Evolutionary conservation across 495 filamentous ascomycete genomes (phyloP), one percentile per base, ranked within the genome.

Genomic region (Aspergillus mulundensis): DNA sequence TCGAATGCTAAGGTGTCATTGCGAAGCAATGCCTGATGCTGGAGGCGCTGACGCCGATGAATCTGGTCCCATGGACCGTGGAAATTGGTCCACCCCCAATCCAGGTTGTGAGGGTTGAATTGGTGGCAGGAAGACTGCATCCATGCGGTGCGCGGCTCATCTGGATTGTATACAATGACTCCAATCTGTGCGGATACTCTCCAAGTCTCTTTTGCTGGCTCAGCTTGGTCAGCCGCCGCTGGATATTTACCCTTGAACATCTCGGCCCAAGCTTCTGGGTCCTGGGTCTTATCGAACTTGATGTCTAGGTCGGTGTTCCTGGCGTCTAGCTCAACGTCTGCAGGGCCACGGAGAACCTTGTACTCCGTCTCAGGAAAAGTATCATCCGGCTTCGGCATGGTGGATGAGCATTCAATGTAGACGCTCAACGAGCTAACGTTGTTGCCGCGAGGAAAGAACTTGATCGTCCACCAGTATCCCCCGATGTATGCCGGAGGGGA

Each of bases 81-180:
- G 63, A 86, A 87, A 50, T 84, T 78, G 18, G 82, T 84, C 82
- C 83, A 87, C 2, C 85, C 85, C 81, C 84, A 87, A 58, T 88
- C 85, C 8, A 82, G 57, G 50, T 79, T 81, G 50, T 78, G 70
- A 10, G 76, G 71, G 56, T 80, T 80, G 67, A 83, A 88, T 47
- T 82, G 80, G 62, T 87, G 84, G 36, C 74, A 74, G 25, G 80
- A 81, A 2, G 76, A 80, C 50, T 83, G 75, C 64, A 76, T 74
- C 65, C 76, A 77, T 39, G 81, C 77, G 1, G 83, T 82, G 15
- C 84, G 78, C 24, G 85, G 85, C 58, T 88, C 85, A 34, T 76
- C 68, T 0, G 85, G 85, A 60, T 87, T 88, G 69, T 87, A 87
- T 15, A 85, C 64, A 42, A 87, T 76, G 25, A 86, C 79, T 39